A percentile compares a stretch with the other conserved stretches of the same genome.
Conservation (phyloP, 495 filamentous ascomycete genomes). For the Glutinoglossum americanum region DNA sequence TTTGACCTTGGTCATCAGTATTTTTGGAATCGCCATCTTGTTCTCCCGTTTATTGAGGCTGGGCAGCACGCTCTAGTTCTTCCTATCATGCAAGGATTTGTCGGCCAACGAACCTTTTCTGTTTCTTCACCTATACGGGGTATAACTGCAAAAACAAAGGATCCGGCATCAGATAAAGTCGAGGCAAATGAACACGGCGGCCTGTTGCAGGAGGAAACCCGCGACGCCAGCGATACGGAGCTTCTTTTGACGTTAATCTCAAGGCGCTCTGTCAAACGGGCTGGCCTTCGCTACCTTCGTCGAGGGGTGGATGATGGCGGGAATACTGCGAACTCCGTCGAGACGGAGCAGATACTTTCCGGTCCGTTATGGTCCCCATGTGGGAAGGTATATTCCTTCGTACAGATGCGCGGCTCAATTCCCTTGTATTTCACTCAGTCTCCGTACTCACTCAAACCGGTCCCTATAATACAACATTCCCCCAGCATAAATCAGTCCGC, state of each 20-base stretch:
- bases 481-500: slow-evolving; percentile 52
- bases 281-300: slow-evolving; percentile 78
- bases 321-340: slow-evolving; percentile 71
- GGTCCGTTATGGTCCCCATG: slow-evolving; percentile 35
- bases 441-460: slow-evolving; percentile 77
- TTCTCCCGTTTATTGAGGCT: slow-evolving; percentile 47
- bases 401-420: slow-evolving; percentile 73
- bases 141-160: not conserved
- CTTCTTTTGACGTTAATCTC: slow-evolving; percentile 78
- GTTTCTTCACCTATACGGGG: slow-evolving; percentile 2
- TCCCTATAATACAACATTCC: slow-evolving; percentile 61
- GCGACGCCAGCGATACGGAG: slow-evolving; percentile 7
- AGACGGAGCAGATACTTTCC: slow-evolving; percentile 83
- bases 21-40: slow-evolving; percentile 76
- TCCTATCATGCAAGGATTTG: slow-evolving; percentile 84
- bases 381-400: slow-evolving; percentile 53
- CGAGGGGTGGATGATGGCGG: slow-evolving; percentile 78
- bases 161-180: not conserved
- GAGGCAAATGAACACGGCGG: not conserved
- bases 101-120: slow-evolving; percentile 61
- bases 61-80: slow-evolving; percentile 46
- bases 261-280: slow-evolving; percentile 57
- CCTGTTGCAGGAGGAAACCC: not conserved
- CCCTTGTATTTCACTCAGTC: slow-evolving; percentile 85
- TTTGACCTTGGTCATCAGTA: slow-evolving; percentile 23